Evolutionary conservation across 495 filamentous ascomycete genomes (phyloP), one percentile per base, ranked within the genome.

Genomic region (Penicillium maclennaniae): DNA sequence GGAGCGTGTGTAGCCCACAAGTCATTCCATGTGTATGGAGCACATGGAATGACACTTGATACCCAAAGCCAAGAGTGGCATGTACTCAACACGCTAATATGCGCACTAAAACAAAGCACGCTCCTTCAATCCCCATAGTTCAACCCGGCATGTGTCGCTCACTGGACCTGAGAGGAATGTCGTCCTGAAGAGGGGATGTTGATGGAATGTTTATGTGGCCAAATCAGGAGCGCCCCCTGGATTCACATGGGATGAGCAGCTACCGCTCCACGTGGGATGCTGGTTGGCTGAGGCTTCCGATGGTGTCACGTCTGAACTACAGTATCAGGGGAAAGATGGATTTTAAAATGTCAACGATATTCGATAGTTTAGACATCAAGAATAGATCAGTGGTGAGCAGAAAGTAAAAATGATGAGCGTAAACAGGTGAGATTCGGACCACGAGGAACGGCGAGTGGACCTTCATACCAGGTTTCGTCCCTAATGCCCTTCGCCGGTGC

Each of bases 221-320:
- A 55, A 59, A 59, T 59, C 56, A 59, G 47, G 36, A n/a, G 38
- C 23, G 14, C 17, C 21, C 21, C 17, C 3, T 38, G 38, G 27
- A 20, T 45, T 54, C 56, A 59, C 56, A 59, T 59, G 56, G 26
- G 43, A 20, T 23, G 47, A 51, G 54, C 56, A 59, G 55, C 36
- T 34, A 47, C 34, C n/a, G 6, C 14, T 37, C 43, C 51, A 54
- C 51, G 51, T 54, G 51, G 37, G 44, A 27, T 7, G 12, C 26
- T 48, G 51, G 51, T 48, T 54, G 51, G 51, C 28, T 41, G 27
- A 23, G 20, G n/a, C n/a, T 3, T 25, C 15, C 15, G 3, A 37
- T 34, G 8, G 10, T 34, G 3, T 34, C 14, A 14, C 10, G n/a
- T 34, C 31, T 34, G 31, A 4, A 34, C 10, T 14, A 34, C 14